Conservation (phyloP, 805 yeast genomes). For the Starmerella lactis-condensi region DNA sequence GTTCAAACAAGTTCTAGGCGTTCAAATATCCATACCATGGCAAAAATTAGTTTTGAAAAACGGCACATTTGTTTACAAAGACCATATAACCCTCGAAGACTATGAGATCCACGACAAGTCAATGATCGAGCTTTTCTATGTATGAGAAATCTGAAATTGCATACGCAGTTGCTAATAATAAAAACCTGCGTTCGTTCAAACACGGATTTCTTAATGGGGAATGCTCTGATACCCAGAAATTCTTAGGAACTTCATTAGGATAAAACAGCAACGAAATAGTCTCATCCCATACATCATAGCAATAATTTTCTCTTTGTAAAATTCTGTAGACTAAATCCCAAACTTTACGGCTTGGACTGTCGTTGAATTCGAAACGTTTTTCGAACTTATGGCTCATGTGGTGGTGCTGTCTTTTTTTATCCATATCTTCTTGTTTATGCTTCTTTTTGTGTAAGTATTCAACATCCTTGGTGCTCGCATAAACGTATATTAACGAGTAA, state of each 20-base stretch:
- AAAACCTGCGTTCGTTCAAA: slow-evolving; percentile 7
- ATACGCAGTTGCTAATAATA: slow-evolving; percentile 3
- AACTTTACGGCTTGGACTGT: not conserved
- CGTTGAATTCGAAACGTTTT: not conserved
- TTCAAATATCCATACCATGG: slow-evolving; percentile 62
- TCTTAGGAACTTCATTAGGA: slow-evolving; percentile 2
- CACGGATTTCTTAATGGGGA: slow-evolving; percentile 11
- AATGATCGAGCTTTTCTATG: slow-evolving; percentile 54
- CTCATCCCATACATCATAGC: slow-evolving; percentile 7
- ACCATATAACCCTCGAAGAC: slow-evolving; percentile 82
- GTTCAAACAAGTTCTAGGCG: slow-evolving; percentile 62
- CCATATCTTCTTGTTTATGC: not conserved
- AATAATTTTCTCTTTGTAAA: slow-evolving; percentile 1
- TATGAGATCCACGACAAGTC: slow-evolving; percentile 85
- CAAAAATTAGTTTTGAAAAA: slow-evolving; percentile 55
- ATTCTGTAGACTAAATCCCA: too few relatives aligned
- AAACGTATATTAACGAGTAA: slow-evolving; percentile 3
- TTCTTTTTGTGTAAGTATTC: too few relatives aligned
- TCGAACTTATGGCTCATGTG: not conserved
- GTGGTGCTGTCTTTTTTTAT: not conserved
- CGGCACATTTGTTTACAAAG: slow-evolving; percentile 69
- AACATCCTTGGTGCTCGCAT: too few relatives aligned
- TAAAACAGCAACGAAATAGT: slow-evolving; percentile 2
- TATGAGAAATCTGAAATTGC: slow-evolving; percentile 1
- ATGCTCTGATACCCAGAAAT: slow-evolving; percentile 14